A percentile compares a stretch with the other conserved stretches of the same genome.
Conservation (phyloP, 169 alveolate genomes). For the Plasmodium sp. region DNA sequence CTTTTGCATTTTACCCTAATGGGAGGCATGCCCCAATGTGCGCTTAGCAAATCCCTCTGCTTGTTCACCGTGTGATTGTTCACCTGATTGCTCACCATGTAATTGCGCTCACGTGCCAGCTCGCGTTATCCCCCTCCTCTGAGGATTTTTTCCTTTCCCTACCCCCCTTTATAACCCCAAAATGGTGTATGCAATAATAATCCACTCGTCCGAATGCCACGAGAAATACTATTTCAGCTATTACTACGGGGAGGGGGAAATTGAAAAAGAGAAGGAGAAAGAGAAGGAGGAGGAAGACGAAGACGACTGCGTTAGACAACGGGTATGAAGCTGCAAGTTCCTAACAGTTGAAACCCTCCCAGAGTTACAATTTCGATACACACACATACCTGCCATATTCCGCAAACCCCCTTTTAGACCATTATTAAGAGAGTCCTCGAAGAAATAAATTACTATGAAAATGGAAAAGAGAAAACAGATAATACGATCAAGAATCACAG, state of each 20-base stretch:
- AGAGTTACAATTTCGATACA: neutral
- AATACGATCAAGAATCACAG: neutral
- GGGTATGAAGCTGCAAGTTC: slow-evolving; percentile 4
- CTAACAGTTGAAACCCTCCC: neutral
- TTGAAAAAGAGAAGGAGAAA: neutral
- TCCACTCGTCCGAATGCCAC: slow-evolving; percentile 30
- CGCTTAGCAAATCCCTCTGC: neutral
- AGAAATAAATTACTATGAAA: slow-evolving; percentile 34
- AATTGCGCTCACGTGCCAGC: neutral
- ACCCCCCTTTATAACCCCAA: neutral
- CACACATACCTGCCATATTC: neutral
- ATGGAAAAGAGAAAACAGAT: slow-evolving; percentile 2
- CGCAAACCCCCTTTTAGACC: neutral
- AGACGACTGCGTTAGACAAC: slow-evolving; percentile 24
- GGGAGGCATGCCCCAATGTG: neutral
- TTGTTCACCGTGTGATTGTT: neutral
- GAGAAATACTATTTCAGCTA: slow-evolving; percentile 27
- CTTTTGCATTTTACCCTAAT: neutral
- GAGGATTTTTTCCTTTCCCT: neutral
- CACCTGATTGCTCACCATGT: neutral
- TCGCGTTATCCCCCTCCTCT: neutral
- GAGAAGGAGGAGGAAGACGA: neutral
- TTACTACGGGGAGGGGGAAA: slow-evolving; percentile 3
- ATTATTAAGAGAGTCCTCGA: slow-evolving; percentile 48
- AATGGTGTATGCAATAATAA: slow-evolving; percentile 54